Conservation (phyloP, 306 rosid genomes). For the Luffa acutangula region DNA sequence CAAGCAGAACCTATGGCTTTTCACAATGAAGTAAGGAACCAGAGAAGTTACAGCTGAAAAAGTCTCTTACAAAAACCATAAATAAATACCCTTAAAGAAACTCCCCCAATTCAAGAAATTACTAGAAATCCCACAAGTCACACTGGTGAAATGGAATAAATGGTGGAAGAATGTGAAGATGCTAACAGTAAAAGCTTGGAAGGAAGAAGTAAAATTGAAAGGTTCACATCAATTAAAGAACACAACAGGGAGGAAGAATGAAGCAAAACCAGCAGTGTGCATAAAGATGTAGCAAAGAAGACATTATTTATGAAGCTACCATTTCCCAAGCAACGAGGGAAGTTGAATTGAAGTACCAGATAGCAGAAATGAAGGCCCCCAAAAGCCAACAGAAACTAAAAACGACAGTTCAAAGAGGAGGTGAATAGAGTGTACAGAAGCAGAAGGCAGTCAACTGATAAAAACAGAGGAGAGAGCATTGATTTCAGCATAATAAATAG, state of each 20-base stretch:
- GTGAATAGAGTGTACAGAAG: slow-evolving; percentile 29
- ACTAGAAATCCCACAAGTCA: background rate
- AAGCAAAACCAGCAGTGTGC: slow-evolving; percentile 8
- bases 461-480: slow-evolving; percentile 41
- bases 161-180: background rate
- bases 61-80: background rate
- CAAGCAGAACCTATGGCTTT: background rate
- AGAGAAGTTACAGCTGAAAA: background rate
- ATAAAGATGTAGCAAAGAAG: background rate
- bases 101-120: background rate
- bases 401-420: slow-evolving; percentile 44
- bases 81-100: background rate
- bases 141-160: background rate
- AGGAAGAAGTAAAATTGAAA: background rate
- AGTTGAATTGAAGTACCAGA: slow-evolving; percentile 33
- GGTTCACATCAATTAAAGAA: slow-evolving; percentile 21
- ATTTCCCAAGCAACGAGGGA: slow-evolving; percentile 8
- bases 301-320: slow-evolving; percentile 6
- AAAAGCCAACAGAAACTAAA: slow-evolving; percentile 29
- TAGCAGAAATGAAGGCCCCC: slow-evolving; percentile 42
- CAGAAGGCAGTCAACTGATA: slow-evolving; percentile 37
- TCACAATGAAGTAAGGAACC: background rate
- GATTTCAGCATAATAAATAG: slow-evolving; percentile 72
- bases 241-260: slow-evolving; percentile 17
- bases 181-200: background rate